Base-by-base conservation (phyloP, 2,329 filamentous ascomycete species). In the Apiospora aurea region DNA sequence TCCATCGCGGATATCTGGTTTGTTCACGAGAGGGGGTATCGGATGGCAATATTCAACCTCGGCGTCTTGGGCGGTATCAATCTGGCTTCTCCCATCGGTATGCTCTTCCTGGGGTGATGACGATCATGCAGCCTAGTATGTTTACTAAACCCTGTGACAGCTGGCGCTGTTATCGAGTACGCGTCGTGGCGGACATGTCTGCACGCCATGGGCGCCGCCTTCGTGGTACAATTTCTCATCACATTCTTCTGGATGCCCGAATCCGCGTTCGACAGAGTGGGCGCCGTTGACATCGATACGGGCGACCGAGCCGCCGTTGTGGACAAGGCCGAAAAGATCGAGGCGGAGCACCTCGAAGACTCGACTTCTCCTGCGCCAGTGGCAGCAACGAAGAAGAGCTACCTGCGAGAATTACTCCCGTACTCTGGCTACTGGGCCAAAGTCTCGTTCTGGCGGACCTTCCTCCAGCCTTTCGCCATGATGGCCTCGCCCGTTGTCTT, bases 181-280 rank as follows among this genome's bases (percentile, higher is more conserved):
- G 44, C 29, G 2, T 69, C 67, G 24, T 69, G 67, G 67, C 67
- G 67, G 4, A 49, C 8, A 21, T 69, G 67, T 38, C 14, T 69
- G 26, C 43, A 69, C 26, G 67, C 67, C 26, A 69, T 69, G 67
- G 67, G 67, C 16, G 67, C 44, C 10, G 67, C 67, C 5, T 83
- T 84, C 21, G 85, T 83, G 1, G 73, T 84, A 2, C 78, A 87
- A 69, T 78, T 83, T 24, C 74, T 86, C 18, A 77, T 85, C 2
- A 82, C 87, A 24, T 77, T 86, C 70, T 80, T 88, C 66, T 84
- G 87, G 71, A 85, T 87, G 4, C 86, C 86, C 0, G 86, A 88
- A 75, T 88, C 87, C 21, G 82, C 83, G 1, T 88, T 86, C 77
- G 80, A 79, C 71, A 80, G 86, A 29, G 34, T 38, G 11, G 67